Base-by-base conservation (phyloP, 345 rosid species). In the Lepidium aucheri region DNA sequence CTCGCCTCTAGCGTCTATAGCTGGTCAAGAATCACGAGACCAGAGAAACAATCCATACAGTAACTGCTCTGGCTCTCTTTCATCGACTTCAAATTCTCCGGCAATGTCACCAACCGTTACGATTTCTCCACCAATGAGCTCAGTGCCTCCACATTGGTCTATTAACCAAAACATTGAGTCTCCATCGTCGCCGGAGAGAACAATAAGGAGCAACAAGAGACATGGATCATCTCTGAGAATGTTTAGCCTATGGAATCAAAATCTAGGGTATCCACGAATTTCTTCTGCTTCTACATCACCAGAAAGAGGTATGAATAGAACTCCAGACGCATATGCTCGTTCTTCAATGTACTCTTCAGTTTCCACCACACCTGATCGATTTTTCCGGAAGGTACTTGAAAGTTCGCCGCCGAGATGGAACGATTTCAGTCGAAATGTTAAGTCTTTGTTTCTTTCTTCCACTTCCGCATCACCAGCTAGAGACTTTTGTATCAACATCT, bases 1-100 rank as follows among this genome's bases (percentile, higher is more conserved):
- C 77, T 95, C 99, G 3, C 99, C 98, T 46, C 81, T 91, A 60
- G 87, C 81, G 11, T 91, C 97, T 30, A 58, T 39, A 43, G 87
- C 82, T 24, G 78, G 82, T n/a, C 81, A 78, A 81, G 90, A 73
- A 81, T 70, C 38, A 85, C 92, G 20, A 45, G 36, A 15, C 11
- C 57, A 1, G 54, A 65, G 76, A 62, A 82, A 59, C 36, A 78
- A 70, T 9, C 84, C 69, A 17, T 82, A 86, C 49, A 86, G 84
- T 61, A 68, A 77, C 13, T 74, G 74, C 11, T 86, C 92, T 8
- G 60, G 71, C 63, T 80, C 87, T 51, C 28, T 13, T 10, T 84
- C 89, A 50, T 86, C 96, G 5, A 61, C 74, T 49, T 85, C 95
- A 1, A 78, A 70, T 35, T 88, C 96, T 46, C 96, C 89, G 8